These are phyloP conservation scores for Curvularia sp. DNA, from an alignment of 2,329 filamentous ascomycete genomes.

Conservation along the genomic window DNA sequence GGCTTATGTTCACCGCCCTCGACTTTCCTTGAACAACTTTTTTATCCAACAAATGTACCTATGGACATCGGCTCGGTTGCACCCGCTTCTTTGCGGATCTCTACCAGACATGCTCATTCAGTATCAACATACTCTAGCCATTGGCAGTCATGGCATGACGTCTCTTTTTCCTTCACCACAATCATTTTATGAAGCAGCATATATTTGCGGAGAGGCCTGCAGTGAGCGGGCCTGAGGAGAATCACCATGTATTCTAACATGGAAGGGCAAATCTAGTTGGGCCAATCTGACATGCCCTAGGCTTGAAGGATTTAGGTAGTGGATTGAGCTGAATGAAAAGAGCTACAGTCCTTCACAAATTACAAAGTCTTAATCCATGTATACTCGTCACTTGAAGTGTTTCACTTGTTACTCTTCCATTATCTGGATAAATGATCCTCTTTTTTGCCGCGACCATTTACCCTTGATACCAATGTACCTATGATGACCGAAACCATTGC, in stretches of 20 bases:
- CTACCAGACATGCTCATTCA: constrained; percentile 13
- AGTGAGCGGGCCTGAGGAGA: neutral
- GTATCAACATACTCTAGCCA: constrained; percentile 7
- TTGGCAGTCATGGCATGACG: constrained; percentile 14
- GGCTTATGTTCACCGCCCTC: constrained; percentile 23
- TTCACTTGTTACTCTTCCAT: neutral
- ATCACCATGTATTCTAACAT: constrained; percentile 14
- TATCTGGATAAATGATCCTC: neutral
- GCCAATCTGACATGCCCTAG: constrained; percentile 12
- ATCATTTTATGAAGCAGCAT: constrained; percentile 19
- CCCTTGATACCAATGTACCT: neutral
- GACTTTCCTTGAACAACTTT: constrained; percentile 26
- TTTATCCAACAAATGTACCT: constrained; percentile 14
- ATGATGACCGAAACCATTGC: neutral
- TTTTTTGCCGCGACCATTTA: constrained; percentile 1
- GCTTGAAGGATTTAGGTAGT: constrained; percentile 23
- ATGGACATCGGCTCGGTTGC: constrained; percentile 18
- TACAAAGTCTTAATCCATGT: constrained; percentile 8
- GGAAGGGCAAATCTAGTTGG: constrained; percentile 18
- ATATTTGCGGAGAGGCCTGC: constrained; percentile 5
- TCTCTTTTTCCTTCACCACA: constrained; percentile 19
- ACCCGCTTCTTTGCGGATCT: constrained; percentile 10
- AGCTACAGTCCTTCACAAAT: constrained; percentile 24
- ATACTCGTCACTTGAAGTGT: neutral
- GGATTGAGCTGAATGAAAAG: constrained; percentile 20